phyloP scores from a whole-genome alignment of 805 yeast species.

The Candida berthetii region DNA sequence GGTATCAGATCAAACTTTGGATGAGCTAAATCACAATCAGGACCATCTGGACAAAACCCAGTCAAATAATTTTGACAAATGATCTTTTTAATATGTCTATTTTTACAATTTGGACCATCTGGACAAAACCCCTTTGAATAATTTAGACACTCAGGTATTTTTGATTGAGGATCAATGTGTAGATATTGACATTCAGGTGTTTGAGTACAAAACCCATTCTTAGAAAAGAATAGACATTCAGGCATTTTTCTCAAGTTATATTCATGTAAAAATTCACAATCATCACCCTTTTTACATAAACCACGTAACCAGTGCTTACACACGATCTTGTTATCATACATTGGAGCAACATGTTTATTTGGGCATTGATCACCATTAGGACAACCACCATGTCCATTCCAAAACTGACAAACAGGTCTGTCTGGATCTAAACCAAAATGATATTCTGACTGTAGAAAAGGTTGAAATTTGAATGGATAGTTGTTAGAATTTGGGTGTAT shows the following conservation, averaged over 20 bases:
- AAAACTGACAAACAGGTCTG: conserved; percentile 79
- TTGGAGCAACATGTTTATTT: conserved; percentile 72
- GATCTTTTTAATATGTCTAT: conserved; percentile 70
- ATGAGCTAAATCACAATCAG: conserved; percentile 65
- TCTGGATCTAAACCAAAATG: conserved; percentile 83
- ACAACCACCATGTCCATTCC: conserved; percentile 63
- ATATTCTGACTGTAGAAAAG: conserved; percentile 73
- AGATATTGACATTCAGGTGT: conserved; percentile 90
- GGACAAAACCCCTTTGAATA: conserved; percentile 89
- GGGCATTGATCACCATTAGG: conserved; percentile 86
- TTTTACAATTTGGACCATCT: conserved; percentile 80
- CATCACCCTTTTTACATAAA: conserved; percentile 91
- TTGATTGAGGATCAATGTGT: conserved; percentile 85
- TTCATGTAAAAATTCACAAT: conserved; percentile 94
- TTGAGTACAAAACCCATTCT: conserved; percentile 82
- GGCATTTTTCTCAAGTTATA: conserved; percentile 94
- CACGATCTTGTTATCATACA: conserved; percentile 71
- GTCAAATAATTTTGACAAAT: conserved; percentile 76
- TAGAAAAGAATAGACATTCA: conserved; percentile 83
- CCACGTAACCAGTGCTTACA: conserved; percentile 99
- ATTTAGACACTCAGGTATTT: conserved; percentile 81
- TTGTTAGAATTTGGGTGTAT: conserved; percentile 32
- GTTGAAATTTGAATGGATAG: conserved; percentile 65
- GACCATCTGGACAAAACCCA: conserved; percentile 93
- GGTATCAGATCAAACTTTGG: conserved; percentile 62